Conservation (phyloP, 164 flowering plant genomes). For the Vitis amurensis region DNA sequence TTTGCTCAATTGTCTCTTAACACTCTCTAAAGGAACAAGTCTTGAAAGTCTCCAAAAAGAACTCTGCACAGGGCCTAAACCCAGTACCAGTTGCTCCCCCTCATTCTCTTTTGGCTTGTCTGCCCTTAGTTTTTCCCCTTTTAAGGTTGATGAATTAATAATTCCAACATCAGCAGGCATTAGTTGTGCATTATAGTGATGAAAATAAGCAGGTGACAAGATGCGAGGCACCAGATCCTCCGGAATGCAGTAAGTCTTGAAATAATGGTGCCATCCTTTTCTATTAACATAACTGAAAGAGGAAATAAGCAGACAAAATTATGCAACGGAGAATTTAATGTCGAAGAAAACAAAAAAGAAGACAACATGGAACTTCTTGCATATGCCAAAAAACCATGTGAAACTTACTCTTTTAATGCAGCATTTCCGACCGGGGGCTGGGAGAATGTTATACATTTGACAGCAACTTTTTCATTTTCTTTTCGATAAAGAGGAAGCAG, state of each 20-base stretch:
- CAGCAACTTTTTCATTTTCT: constrained; percentile 64
- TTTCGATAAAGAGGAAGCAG: constrained; percentile 66
- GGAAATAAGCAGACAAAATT: constrained; percentile 8
- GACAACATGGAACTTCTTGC: background rate
- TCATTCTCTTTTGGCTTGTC: constrained; percentile 48
- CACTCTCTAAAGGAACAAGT: constrained; percentile 83
- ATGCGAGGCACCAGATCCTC: constrained; percentile 96
- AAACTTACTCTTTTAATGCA: constrained; percentile 87
- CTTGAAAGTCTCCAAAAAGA: constrained; percentile 95
- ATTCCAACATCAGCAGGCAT: constrained; percentile 29
- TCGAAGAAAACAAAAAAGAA: background rate
- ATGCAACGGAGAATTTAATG: background rate
- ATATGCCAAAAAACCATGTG: background rate
- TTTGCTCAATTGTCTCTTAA: constrained; percentile 51
- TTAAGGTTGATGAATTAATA: constrained; percentile 19
- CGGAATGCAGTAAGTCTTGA: constrained; percentile 98
- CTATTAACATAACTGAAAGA: constrained; percentile 76
- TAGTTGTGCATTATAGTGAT: constrained; percentile 83
- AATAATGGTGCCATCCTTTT: constrained; percentile 92
- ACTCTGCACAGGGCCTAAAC: constrained; percentile 87
- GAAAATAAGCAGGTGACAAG: constrained; percentile 96
- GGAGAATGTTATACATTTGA: constrained; percentile 96
- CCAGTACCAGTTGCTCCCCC: constrained; percentile 81
- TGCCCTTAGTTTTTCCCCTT: constrained; percentile 29
- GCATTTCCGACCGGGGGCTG: constrained; percentile 99